These are phyloP conservation scores for Aspergillus puulaauensis DNA, from an alignment of 2,329 filamentous ascomycete species.

Conservation along the genomic window DNA sequence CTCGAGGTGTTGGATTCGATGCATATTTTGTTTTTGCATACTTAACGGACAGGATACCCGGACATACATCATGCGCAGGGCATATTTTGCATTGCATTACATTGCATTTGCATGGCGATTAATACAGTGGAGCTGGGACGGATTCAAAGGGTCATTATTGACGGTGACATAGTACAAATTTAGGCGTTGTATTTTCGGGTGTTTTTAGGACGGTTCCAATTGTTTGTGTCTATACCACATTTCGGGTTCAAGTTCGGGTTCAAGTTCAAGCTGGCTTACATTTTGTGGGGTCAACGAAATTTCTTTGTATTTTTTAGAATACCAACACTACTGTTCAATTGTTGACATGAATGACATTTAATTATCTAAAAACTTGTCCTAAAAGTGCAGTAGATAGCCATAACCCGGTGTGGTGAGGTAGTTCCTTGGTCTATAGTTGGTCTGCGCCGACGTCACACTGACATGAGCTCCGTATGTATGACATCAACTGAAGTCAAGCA, in stretches of 20 bases:
- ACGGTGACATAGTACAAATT: background rate
- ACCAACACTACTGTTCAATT: too few species aligned
- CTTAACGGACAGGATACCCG: background rate
- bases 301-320: too few species aligned
- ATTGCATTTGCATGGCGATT: background rate
- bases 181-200: background rate
- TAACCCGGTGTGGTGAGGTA: background rate
- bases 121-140: background rate
- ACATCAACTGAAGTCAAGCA: background rate
- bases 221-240: too few species aligned
- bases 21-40: background rate
- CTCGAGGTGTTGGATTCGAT: background rate
- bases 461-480: conserved; percentile 1
- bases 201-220: too few species aligned
- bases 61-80: background rate
- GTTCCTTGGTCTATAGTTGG: background rate
- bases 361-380: too few species aligned
- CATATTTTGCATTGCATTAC: background rate
- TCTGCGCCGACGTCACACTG: background rate
- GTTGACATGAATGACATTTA: too few species aligned
- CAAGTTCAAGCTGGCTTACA: too few species aligned
- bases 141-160: background rate
- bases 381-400: background rate
- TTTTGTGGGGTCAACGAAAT: too few species aligned
- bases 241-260: too few species aligned